phyloP scores from a whole-genome alignment of 2,329 filamentous ascomycete species.

The Seiridium cupressi region DNA sequence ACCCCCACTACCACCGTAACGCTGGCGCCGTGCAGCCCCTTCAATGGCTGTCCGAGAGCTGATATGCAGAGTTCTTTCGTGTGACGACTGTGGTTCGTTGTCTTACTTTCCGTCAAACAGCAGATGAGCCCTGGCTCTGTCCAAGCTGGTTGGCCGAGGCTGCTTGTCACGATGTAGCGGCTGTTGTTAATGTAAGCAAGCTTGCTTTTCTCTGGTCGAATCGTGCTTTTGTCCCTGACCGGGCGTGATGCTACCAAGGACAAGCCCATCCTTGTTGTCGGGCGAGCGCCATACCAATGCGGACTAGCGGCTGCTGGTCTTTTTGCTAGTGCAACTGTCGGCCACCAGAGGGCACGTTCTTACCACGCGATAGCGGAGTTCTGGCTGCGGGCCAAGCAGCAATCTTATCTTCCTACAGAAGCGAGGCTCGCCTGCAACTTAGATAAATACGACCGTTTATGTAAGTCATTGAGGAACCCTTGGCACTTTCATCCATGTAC shows the following conservation, averaged over 20 bases:
- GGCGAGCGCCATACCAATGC: not conserved
- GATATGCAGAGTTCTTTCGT: not conserved
- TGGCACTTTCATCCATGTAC: not conserved
- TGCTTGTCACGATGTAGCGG: too few species aligned
- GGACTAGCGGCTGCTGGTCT: not conserved
- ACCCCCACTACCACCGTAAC: not conserved
- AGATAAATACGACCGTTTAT: not conserved
- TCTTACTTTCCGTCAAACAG: too few species aligned
- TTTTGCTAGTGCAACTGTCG: not conserved
- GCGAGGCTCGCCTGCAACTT: too few species aligned
- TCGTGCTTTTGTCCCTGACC: too few species aligned
- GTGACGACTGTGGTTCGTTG: too few species aligned
- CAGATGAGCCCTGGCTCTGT: too few species aligned
- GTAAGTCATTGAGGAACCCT: not conserved
- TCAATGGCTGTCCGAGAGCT: not conserved
- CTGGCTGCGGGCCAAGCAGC: not conserved
- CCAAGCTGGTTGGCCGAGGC: too few species aligned
- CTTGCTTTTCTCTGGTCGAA: too few species aligned
- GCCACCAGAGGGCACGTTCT: slow-evolving; percentile 10
- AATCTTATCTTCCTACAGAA: not conserved
- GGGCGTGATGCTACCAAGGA: not conserved
- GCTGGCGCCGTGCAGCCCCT: not conserved
- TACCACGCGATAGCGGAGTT: slow-evolving; percentile 25
- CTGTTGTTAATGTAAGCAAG: too few species aligned
- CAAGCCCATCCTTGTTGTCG: not conserved